Evolutionary conservation across 2,329 filamentous ascomycete genomes (phyloP), one percentile per base, ranked within the genome.

Genomic region (Bertia moriformis): DNA sequence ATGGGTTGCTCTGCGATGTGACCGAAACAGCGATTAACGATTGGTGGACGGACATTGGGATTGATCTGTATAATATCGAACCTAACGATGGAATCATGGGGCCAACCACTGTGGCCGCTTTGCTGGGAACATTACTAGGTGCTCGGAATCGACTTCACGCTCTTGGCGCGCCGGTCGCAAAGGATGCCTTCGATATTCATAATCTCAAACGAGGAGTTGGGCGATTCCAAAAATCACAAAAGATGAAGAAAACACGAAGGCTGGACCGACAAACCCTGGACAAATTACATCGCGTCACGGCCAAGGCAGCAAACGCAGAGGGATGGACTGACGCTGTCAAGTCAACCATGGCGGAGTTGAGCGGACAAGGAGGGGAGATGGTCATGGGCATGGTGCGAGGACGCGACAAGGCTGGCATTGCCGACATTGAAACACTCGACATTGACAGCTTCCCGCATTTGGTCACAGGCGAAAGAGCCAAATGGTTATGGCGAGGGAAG

Each of bases 401-500:
- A 7, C 32, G 32, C 7, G 32, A 35, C 7, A 35, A 35, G 15
- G 32, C 10, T 35, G 32, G 32, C 32, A 35, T 35, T 18, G 32
- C 32, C 15, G 32, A 35, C 15, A 17, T 35, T 7, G 76, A 82
- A 55, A 80, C 74, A 2, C 63, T 73, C 18, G 74, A 81, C 46
- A 66, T 81, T 33, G 76, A 81, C 40, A 65, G 63, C n/a, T 78
- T 81, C 43, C 61, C 71, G 3, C 68, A 76, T 41, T 61, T 78
- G 14, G 65, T 75, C 2, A 66, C 63, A 39, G 75, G 76, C 19
- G 69, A 74, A 46, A 63, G 69, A 42, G 62, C 71, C 20, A 78
- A 77, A 49, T 81, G 73, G 72, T 56, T 82, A 7, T 82, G 76
- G 76, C 61, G 70, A 37, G 77, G 76, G 7, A 81, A 78, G 50